phyloP scores from a whole-genome alignment of 306 rosid species.

The Dryas alaskensis region DNA sequence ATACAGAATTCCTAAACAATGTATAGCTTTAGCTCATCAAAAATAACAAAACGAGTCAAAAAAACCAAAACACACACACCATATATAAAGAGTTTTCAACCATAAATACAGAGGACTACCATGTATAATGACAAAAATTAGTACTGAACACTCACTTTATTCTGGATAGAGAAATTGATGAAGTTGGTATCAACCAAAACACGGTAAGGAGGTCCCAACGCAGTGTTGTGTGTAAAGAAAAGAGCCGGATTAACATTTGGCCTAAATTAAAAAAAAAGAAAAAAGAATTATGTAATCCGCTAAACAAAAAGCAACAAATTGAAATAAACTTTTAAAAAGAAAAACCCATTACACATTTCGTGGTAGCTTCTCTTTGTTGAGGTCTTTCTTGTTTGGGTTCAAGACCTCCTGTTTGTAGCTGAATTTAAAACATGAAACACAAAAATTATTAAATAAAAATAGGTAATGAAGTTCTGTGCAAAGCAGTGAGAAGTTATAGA shows the following conservation, averaged over 20 bases:
- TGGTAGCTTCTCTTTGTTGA: constrained; percentile 58
- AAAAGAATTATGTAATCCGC: not conserved
- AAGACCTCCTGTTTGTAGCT: constrained; percentile 81
- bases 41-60: not conserved
- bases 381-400: constrained; percentile 73
- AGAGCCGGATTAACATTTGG: constrained; percentile 73
- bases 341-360: constrained; percentile 63
- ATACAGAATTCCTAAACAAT: not conserved
- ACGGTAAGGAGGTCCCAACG: constrained; percentile 85
- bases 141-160: constrained; percentile 56
- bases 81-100: not conserved
- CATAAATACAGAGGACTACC: not conserved
- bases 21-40: not conserved
- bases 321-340: not conserved
- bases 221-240: constrained; percentile 81
- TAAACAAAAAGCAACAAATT: constrained; percentile 14
- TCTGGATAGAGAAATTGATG: constrained; percentile 93
- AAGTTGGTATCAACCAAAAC: constrained; percentile 91
- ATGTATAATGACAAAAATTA: not conserved
- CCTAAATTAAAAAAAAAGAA: constrained; percentile 34
- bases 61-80: not conserved
- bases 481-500: not conserved
- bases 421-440: constrained; percentile 16
- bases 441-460: too few species aligned
- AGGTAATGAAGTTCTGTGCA: too few species aligned